Evolutionary conservation across 768 basidiomycete genomes (phyloP).

Genomic region (Trametes maxima): DNA sequence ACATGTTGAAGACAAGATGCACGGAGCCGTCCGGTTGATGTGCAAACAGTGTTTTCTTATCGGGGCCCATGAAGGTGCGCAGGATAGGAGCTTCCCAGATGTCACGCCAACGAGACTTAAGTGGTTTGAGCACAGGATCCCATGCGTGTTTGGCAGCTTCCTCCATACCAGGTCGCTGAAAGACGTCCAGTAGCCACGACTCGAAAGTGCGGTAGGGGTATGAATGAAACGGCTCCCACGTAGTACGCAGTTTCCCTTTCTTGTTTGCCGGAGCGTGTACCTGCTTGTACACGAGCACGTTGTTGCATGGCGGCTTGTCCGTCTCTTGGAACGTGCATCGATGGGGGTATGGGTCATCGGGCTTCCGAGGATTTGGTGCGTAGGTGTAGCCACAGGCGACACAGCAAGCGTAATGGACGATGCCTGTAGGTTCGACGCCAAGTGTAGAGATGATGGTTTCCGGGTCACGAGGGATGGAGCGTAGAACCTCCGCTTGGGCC

Average conservation of each 20-base stretch:
- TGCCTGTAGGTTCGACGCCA: too few relatives aligned
- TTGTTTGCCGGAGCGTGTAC: too few relatives aligned
- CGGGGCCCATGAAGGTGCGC: not conserved
- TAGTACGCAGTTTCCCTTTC: not conserved
- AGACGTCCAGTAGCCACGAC: not conserved
- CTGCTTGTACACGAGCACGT: too few relatives aligned
- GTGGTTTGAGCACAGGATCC: not conserved
- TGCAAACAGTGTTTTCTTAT: not conserved
- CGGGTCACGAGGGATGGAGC: too few relatives aligned
- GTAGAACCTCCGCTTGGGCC: too few relatives aligned
- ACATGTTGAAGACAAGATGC: slow-evolving; percentile 6
- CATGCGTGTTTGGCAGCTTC: not conserved
- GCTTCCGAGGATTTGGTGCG: too few relatives aligned
- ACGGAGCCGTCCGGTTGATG: not conserved
- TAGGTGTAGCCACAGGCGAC: too few relatives aligned
- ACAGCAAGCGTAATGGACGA: too few relatives aligned
- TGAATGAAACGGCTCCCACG: not conserved
- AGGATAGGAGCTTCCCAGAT: not conserved
- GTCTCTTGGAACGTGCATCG: too few relatives aligned
- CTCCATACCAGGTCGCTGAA: not conserved
- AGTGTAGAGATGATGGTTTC: too few relatives aligned
- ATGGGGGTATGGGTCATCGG: too few relatives aligned
- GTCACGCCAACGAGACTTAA: not conserved
- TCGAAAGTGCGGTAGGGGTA: not conserved
- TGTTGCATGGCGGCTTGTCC: too few relatives aligned